These are phyloP conservation scores for Naumovozyma dairenensis DNA, from an alignment of 805 yeast genomes.

Conservation along the genomic window DNA sequence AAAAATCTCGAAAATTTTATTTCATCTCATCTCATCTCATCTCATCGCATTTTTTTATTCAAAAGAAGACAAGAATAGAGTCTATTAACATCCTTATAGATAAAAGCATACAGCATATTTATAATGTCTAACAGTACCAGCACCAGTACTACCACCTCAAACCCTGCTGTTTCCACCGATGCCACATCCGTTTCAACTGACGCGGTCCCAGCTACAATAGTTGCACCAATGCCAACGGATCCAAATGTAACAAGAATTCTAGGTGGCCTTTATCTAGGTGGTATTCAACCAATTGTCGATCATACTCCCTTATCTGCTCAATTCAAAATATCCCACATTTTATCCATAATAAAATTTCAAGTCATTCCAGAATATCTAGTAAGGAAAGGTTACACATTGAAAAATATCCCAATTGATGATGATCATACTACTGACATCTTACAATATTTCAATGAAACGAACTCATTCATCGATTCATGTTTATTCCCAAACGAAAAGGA, in stretches of 20 bases:
- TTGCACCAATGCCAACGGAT: not conserved
- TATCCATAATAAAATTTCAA: constrained; percentile 59
- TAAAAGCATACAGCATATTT: no score
- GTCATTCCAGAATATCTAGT: constrained; percentile 43
- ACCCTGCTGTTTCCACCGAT: not conserved
- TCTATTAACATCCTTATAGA: no score
- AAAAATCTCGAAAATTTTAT: not conserved
- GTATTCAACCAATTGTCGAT: constrained; percentile 53
- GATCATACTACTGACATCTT: constrained; percentile 57
- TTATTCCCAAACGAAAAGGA: constrained; percentile 37
- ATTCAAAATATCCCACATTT: constrained; percentile 55
- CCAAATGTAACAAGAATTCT: constrained; percentile 43
- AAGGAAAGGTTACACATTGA: constrained; percentile 37
- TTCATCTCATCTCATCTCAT: constrained; percentile 15
- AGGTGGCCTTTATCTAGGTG: constrained; percentile 73
- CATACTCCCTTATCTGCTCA: constrained; percentile 41
- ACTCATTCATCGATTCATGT: constrained; percentile 57
- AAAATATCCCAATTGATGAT: constrained; percentile 67
- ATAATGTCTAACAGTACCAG: no score
- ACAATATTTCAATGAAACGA: constrained; percentile 48
- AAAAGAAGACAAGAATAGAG: not conserved
- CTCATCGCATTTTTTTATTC: constrained; percentile 5
- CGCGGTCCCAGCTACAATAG: not conserved
- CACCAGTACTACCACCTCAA: not conserved
- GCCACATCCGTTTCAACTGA: not conserved